A percentile compares a stretch with the other conserved stretches of the same genome.
These are phyloP conservation scores for Chytriomyces sp. DNA, from an alignment of 192 early-diverging fungal species.

Conservation along the genomic window DNA sequence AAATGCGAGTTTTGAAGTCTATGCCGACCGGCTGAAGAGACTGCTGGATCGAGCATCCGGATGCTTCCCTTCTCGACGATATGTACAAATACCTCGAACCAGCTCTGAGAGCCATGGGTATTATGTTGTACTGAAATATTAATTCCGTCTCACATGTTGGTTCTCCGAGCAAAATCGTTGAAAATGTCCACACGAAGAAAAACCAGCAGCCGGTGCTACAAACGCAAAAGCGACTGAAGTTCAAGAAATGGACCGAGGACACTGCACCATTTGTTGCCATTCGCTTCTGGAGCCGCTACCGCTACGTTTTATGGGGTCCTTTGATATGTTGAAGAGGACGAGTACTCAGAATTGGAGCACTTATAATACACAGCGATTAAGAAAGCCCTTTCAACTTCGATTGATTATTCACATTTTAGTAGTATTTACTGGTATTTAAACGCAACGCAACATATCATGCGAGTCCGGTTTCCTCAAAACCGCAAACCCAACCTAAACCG, in stretches of 20 bases:
- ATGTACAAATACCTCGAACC: constrained; percentile 19
- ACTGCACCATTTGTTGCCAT: constrained; percentile 28
- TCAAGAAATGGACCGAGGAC: constrained; percentile 14
- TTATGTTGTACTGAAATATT: no score
- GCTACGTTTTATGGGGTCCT: neutral
- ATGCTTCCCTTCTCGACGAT: constrained; percentile 10
- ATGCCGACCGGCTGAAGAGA: neutral
- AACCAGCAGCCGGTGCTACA: neutral
- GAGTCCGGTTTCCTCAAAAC: constrained; percentile 15
- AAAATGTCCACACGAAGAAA: no score
- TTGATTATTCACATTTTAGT: no score
- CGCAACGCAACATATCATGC: neutral
- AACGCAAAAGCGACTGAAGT: neutral
- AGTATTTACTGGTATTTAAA: no score
- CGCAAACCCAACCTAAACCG: neutral
- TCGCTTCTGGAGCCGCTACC: constrained; percentile 1
- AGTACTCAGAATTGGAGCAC: no score
- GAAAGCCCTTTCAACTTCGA: no score
- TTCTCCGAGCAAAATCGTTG: neutral
- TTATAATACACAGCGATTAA: no score
- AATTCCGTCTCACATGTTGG: no score
- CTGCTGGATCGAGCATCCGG: neutral
- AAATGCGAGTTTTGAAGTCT: neutral
- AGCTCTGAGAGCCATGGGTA: constrained; percentile 10
- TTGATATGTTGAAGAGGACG: no score